Evolutionary conservation across 192 early-diverging fungal species (phyloP).

Genomic region (Blastocladiella britannica): DNA sequence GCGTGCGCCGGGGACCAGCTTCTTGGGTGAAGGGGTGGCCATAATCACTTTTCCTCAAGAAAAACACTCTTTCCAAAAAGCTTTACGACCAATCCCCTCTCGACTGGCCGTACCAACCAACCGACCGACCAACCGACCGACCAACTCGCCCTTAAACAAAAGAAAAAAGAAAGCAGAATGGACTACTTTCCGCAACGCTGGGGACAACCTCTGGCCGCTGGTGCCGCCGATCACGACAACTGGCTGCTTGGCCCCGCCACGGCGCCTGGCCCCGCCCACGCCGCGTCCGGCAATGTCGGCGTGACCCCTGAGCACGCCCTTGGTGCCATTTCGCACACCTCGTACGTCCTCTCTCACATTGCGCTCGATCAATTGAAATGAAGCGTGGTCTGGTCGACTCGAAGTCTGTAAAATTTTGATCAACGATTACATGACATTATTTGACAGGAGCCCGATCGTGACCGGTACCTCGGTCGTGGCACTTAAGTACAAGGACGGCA

Average conservation of each 20-base stretch:
- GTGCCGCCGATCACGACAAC: conserved; percentile 28
- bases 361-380: neutral
- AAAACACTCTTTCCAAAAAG: too few species aligned
- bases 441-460: conserved; percentile 51
- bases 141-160: too few species aligned
- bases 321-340: conserved; percentile 30
- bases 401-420: neutral
- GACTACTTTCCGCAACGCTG: conserved; percentile 57
- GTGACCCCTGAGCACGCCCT: conserved; percentile 7
- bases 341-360: conserved; percentile 15
- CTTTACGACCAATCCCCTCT: too few species aligned
- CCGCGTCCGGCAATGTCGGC: conserved; percentile 4
- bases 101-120: too few species aligned
- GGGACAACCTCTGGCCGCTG: conserved; percentile 47
- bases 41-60: too few species aligned
- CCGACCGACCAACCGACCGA: too few species aligned
- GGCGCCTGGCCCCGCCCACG: conserved; percentile 19
- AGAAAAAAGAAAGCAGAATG: too few species aligned
- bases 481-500: conserved; percentile 87
- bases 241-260: conserved; percentile 26
- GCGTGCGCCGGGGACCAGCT: too few species aligned
- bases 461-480: conserved; percentile 86
- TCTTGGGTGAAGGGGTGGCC: too few species aligned
- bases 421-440: conserved; percentile 1
- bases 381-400: neutral